phyloP scores from a whole-genome alignment of 805 yeast genomes.

The Cyberlindnera nakhonratchasimensis region DNA sequence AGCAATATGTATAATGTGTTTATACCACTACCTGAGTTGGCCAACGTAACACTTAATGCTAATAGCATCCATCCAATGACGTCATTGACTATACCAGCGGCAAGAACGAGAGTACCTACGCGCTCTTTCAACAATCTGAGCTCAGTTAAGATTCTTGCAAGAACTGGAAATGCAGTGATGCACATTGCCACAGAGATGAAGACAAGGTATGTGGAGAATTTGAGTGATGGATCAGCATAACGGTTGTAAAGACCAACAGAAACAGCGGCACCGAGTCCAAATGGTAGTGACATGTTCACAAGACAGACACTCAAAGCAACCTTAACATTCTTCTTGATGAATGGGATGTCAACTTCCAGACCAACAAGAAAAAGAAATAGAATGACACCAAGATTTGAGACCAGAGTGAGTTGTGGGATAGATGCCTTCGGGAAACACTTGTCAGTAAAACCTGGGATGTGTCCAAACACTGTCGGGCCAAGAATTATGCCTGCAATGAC shows the following conservation, averaged over 20 bases:
- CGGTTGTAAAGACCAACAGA: slow-evolving; percentile 53
- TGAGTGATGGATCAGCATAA: slow-evolving; percentile 33
- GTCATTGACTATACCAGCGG: slow-evolving; percentile 82
- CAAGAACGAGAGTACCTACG: slow-evolving; percentile 69
- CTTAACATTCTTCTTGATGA: slow-evolving; percentile 54
- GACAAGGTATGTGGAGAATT: slow-evolving; percentile 73
- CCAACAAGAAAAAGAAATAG: slow-evolving; percentile 75
- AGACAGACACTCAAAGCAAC: slow-evolving; percentile 69
- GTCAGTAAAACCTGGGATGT: slow-evolving; percentile 60
- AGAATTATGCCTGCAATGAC: slow-evolving; percentile 72
- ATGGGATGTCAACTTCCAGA: slow-evolving; percentile 68
- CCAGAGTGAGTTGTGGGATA: slow-evolving; percentile 58
- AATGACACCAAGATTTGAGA: slow-evolving; percentile 73
- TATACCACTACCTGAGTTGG: slow-evolving; percentile 67
- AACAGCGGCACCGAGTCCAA: slow-evolving; percentile 72
- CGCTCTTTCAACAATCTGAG: slow-evolving; percentile 65
- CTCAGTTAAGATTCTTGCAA: slow-evolving; percentile 75
- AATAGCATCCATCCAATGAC: slow-evolving; percentile 77
- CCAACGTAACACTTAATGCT: slow-evolving; percentile 72
- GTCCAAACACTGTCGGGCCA: slow-evolving; percentile 76
- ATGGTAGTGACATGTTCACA: slow-evolving; percentile 72
- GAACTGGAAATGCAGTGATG: slow-evolving; percentile 82
- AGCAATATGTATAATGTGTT: slow-evolving; percentile 66
- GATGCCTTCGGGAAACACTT: slow-evolving; percentile 64
- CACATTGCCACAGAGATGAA: slow-evolving; percentile 82